Conservation (phyloP, 2,329 filamentous ascomycete genomes). For the Drechslerella dactyloides region DNA sequence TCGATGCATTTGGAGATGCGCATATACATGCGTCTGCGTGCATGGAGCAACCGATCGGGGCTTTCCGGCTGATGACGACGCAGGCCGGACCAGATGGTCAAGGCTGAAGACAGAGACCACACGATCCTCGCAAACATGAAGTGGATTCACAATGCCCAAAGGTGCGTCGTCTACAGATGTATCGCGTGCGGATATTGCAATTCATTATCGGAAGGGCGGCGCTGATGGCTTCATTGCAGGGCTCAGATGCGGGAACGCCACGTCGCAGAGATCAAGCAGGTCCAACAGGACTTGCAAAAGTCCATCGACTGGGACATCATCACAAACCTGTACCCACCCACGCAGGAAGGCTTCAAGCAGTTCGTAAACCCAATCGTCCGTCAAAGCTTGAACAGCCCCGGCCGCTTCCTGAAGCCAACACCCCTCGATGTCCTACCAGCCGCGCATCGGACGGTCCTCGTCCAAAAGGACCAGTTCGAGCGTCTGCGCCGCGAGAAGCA, state of each 20-base stretch:
- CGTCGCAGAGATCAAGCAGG: conserved; percentile 17
- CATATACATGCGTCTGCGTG: not conserved
- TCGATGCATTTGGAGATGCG: not conserved
- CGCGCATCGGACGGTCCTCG: conserved; percentile 18
- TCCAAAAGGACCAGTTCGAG: conserved; percentile 33
- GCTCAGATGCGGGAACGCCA: conserved; percentile 14
- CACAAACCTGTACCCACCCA: conserved; percentile 10
- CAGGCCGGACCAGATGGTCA: conserved; percentile 19
- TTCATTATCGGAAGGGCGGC: not conserved
- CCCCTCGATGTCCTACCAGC: conserved; percentile 25
- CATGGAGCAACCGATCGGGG: not conserved
- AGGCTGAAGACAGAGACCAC: conserved; percentile 26
- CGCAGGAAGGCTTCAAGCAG: conserved; percentile 13
- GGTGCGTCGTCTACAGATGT: conserved; percentile 2
- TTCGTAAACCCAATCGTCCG: conserved; percentile 2
- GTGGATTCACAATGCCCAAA: conserved; percentile 30
- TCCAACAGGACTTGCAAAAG: conserved; percentile 21
- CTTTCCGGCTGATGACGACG: conserved; percentile 13
- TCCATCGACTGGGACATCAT: conserved; percentile 28
- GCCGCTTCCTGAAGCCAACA: conserved; percentile 27
- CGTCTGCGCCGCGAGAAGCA: not conserved
- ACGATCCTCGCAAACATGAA: conserved; percentile 34
- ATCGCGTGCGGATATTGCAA: too few species aligned
- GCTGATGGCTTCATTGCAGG: not conserved
- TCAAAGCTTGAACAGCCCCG: conserved; percentile 19